Evolutionary conservation across 192 early-diverging fungal genomes (phyloP).

Genomic region (Kickxella alabastrina): DNA sequence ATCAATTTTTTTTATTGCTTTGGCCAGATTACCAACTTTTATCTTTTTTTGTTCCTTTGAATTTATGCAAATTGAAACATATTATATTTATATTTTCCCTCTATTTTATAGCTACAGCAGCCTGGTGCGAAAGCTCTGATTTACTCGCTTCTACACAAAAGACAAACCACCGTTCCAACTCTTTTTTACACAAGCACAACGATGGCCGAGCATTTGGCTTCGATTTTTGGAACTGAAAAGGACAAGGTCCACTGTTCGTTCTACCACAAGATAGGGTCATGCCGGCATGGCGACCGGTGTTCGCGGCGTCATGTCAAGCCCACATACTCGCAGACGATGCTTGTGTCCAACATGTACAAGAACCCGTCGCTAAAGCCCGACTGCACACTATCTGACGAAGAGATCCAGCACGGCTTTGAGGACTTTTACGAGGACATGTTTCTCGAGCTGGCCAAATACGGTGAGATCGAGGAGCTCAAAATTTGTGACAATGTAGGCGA

Average conservation of each 20-base stretch:
- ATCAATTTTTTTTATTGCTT: constrained; percentile 2
- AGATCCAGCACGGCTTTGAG: constrained; percentile 76
- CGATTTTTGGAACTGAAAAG: constrained; percentile 96
- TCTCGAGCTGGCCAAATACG: constrained; percentile 92
- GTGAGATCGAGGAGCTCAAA: constrained; percentile 94
- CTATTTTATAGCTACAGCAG: no score
- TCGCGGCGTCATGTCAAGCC: constrained; percentile 97
- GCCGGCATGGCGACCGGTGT: constrained; percentile 95
- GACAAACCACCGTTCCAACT: no score
- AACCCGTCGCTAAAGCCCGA: constrained; percentile 72
- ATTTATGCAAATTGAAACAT: no score
- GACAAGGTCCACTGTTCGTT: constrained; percentile 99
- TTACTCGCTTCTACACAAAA: no score
- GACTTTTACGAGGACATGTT: constrained; percentile 96
- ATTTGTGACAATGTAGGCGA: constrained; percentile 98
- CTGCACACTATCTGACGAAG: constrained; percentile 68
- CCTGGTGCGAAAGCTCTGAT: no score
- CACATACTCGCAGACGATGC: constrained; percentile 89
- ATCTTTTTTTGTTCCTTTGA: no score
- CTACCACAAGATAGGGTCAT: constrained; percentile 99
- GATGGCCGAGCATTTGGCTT: constrained; percentile 81
- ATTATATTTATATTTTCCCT: no score
- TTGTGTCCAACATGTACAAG: constrained; percentile 92
- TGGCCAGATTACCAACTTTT: no score
- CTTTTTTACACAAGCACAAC: no score